Percentiles rank a stretch among this genome's conserved stretches.
These are phyloP conservation scores for Echium plantagineum DNA, from an alignment of 257 asterid species.

Conservation along the genomic window DNA sequence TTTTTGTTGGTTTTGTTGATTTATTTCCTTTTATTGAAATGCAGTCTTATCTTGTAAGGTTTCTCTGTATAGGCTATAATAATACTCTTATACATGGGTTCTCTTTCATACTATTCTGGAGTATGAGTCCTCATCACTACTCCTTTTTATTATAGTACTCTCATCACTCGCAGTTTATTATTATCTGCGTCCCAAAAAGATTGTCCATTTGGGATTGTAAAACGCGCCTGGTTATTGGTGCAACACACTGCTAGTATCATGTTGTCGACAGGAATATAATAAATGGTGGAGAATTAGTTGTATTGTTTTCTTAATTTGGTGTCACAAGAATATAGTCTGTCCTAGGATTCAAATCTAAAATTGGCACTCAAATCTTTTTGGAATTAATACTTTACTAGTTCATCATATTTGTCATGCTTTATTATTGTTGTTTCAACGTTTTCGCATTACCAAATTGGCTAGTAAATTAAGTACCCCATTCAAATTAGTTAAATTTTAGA, in stretches of 20 bases:
- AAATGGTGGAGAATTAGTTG: no score
- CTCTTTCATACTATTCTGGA: not conserved
- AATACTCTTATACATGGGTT: not conserved
- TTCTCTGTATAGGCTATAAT: not conserved
- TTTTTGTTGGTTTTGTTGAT: conserved; percentile 7
- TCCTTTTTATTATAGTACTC: conserved; percentile 1
- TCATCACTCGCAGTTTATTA: not conserved
- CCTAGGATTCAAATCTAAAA: not conserved
- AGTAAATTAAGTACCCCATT: no score
- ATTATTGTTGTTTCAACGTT: no score
- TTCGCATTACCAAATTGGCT: no score
- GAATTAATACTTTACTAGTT: not conserved
- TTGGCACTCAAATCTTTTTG: not conserved
- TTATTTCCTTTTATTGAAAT: not conserved
- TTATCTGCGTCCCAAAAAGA: no score
- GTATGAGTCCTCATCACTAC: not conserved
- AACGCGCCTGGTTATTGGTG: conserved; percentile 3
- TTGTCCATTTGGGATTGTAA: not conserved
- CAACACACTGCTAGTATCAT: not conserved
- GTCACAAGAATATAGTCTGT: not conserved
- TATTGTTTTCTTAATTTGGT: not conserved
- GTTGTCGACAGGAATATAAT: not conserved
- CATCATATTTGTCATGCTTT: not conserved
- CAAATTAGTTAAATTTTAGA: no score
- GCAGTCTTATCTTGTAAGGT: conserved; percentile 1